These are phyloP conservation scores for Coprinopsis cinerea DNA, from an alignment of 768 basidiomycete genomes.

Conservation along the genomic window DNA sequence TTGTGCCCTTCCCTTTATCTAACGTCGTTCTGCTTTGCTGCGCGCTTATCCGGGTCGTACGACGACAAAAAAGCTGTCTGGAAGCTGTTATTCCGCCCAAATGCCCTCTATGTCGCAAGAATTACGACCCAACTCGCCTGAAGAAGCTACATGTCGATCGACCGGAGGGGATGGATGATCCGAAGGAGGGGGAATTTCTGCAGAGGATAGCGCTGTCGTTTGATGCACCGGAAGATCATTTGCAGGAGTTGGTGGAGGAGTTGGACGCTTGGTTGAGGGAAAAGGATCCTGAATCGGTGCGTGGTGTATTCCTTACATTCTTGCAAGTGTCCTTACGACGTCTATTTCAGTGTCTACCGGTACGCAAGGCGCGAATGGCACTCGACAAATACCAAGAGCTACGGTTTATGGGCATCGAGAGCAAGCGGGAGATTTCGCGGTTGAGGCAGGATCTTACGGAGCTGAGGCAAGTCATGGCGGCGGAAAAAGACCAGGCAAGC, in stretches of 20 bases:
- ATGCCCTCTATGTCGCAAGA: slow-evolving; percentile 65
- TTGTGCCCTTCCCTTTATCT: too few species aligned
- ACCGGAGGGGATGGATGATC: slow-evolving; percentile 27
- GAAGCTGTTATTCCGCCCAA: slow-evolving; percentile 40
- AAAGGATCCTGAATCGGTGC: slow-evolving; percentile 34
- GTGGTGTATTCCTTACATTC: slow-evolving; percentile 18
- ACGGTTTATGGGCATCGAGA: slow-evolving; percentile 26
- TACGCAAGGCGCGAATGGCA: slow-evolving; percentile 30
- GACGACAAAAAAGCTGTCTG: too few species aligned
- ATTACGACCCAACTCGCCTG: slow-evolving; percentile 48
- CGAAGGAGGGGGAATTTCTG: slow-evolving; percentile 31
- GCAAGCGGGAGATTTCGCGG: slow-evolving; percentile 24
- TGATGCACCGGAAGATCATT: slow-evolving; percentile 32
- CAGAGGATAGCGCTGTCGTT: slow-evolving; percentile 33
- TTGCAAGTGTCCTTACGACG: neutral
- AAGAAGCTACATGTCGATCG: slow-evolving; percentile 66
- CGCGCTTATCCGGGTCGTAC: too few species aligned
- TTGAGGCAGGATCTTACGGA: slow-evolving; percentile 25
- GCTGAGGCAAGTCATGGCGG: slow-evolving; percentile 21
- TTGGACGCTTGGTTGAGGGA: slow-evolving; percentile 45
- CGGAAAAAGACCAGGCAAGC: slow-evolving; percentile 29
- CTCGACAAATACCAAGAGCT: slow-evolving; percentile 34
- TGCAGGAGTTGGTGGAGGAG: slow-evolving; percentile 35
- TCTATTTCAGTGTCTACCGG: slow-evolving; percentile 15
- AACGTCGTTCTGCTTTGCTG: too few species aligned